Evolutionary conservation across 139 green algal genomes (phyloP).

Genomic region (Nannochloris sp.): DNA sequence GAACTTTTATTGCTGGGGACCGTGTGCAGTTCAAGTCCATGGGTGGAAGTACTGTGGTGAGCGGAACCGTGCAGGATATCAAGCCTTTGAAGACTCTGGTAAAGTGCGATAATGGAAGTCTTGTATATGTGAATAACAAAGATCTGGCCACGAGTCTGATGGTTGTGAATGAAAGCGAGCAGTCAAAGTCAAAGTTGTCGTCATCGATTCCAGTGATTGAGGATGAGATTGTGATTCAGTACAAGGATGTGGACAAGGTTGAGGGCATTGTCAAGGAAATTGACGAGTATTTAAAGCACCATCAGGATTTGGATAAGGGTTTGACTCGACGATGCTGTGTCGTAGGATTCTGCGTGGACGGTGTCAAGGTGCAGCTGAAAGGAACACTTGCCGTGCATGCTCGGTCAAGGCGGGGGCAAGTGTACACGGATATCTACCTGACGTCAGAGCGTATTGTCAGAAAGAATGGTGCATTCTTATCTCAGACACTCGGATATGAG

Average conservation of each 20-base stretch:
- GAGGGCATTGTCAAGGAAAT: neutral
- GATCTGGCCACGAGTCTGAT: constrained; percentile 3
- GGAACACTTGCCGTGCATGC: constrained; percentile 1
- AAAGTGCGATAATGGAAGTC: constrained; percentile 25
- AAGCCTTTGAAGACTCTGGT: constrained; percentile 35
- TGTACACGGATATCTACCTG: constrained; percentile 16
- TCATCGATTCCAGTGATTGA: constrained; percentile 1
- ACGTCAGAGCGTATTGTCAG: constrained; percentile 16
- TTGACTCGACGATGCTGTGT: neutral
- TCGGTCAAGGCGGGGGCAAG: neutral
- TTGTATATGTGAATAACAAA: constrained; percentile 8
- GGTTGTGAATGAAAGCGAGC: neutral
- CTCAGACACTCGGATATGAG: neutral
- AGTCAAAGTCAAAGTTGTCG: neutral
- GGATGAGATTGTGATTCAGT: neutral
- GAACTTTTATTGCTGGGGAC: constrained; percentile 39
- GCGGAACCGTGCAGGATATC: constrained; percentile 36
- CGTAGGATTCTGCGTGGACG: neutral
- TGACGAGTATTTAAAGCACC: constrained; percentile 6
- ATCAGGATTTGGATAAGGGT: constrained; percentile 1
- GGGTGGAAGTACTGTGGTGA: constrained; percentile 7
- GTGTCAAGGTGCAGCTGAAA: constrained; percentile 1
- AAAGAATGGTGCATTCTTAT: constrained; percentile 5
- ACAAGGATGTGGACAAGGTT: constrained; percentile 19
- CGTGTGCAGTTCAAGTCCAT: constrained; percentile 37